Evolutionary conservation across 1,284 basidiomycete species (phyloP).

Genomic region (Trametes versicolor): DNA sequence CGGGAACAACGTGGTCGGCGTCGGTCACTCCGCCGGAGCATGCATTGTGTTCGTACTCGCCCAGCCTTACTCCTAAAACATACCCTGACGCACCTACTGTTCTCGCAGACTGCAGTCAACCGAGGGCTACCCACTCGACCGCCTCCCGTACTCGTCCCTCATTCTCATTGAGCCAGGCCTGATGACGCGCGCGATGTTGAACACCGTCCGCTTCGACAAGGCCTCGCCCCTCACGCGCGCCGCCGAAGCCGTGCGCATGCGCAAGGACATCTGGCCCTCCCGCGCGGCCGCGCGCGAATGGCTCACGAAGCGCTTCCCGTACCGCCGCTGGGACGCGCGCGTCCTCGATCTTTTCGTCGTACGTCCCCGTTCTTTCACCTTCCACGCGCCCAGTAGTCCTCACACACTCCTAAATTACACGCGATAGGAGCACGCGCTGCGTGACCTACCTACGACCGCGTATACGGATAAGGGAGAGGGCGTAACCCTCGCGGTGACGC

Average conservation of each 20-base stretch:
- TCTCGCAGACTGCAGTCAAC: slow-evolving; percentile 11
- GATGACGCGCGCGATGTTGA: slow-evolving; percentile 3
- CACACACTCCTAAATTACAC: too few relatives aligned
- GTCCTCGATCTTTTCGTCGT: slow-evolving; percentile 4
- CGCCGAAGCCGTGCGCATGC: slow-evolving; percentile 5
- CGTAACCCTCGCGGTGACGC: slow-evolving; percentile 26
- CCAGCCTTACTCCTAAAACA: background rate
- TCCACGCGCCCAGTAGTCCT: too few relatives aligned
- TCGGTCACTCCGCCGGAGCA: slow-evolving; percentile 17
- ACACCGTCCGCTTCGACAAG: background rate
- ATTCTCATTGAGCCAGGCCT: slow-evolving; percentile 16
- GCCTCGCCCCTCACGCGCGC: background rate
- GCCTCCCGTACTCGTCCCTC: slow-evolving; percentile 11
- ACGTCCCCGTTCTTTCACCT: background rate
- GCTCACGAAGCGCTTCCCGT: slow-evolving; percentile 22
- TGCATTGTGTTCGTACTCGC: slow-evolving; percentile 11
- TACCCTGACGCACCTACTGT: too few relatives aligned
- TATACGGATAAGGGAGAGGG: slow-evolving; percentile 19
- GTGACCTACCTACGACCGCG: slow-evolving; percentile 16
- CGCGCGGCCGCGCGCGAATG: slow-evolving; percentile 21
- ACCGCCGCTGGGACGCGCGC: slow-evolving; percentile 28
- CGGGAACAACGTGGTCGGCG: background rate
- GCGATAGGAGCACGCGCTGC: slow-evolving; percentile 14
- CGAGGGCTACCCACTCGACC: background rate
- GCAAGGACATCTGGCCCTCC: slow-evolving; percentile 29